Evolutionary conservation across 768 basidiomycete genomes (phyloP).

Genomic region (Leccinellum rugosiceps): DNA sequence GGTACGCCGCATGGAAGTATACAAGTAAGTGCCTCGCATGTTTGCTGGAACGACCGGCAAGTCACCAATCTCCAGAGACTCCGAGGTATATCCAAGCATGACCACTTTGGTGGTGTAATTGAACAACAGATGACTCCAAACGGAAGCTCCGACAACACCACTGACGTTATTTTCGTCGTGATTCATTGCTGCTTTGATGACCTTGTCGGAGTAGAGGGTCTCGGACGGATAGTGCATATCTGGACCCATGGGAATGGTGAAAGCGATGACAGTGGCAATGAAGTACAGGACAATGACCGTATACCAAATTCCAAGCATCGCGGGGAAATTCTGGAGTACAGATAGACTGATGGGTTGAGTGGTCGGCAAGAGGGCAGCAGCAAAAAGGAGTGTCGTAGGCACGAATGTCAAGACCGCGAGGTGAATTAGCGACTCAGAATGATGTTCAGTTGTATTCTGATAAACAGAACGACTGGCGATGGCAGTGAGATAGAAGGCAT

Average conservation of each 20-base stretch:
- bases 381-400: slow-evolving; percentile 43
- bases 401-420: slow-evolving; percentile 53
- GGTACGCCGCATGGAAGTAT: slow-evolving; percentile 58
- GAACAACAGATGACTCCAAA: slow-evolving; percentile 59
- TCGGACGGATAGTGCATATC: slow-evolving; percentile 70
- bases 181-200: slow-evolving; percentile 55
- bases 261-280: slow-evolving; percentile 40
- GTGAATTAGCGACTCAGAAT: slow-evolving; percentile 57
- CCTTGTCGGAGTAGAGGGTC: slow-evolving; percentile 72
- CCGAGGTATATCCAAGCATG: slow-evolving; percentile 71
- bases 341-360: slow-evolving; percentile 34
- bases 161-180: slow-evolving; percentile 73
- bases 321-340: slow-evolving; percentile 20
- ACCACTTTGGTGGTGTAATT: slow-evolving; percentile 86
- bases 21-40: slow-evolving; percentile 68
- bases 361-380: slow-evolving; percentile 56
- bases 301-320: slow-evolving; percentile 47
- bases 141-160: slow-evolving; percentile 49
- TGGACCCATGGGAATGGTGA: slow-evolving; percentile 68
- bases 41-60: slow-evolving; percentile 74
- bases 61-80: slow-evolving; percentile 82
- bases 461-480: slow-evolving; percentile 50
- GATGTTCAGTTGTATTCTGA: slow-evolving; percentile 37
- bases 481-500: slow-evolving; percentile 57
- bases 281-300: slow-evolving; percentile 48